phyloP scores from a whole-genome alignment of 208 protist genomes.

The Crithidia fasciculata region DNA sequence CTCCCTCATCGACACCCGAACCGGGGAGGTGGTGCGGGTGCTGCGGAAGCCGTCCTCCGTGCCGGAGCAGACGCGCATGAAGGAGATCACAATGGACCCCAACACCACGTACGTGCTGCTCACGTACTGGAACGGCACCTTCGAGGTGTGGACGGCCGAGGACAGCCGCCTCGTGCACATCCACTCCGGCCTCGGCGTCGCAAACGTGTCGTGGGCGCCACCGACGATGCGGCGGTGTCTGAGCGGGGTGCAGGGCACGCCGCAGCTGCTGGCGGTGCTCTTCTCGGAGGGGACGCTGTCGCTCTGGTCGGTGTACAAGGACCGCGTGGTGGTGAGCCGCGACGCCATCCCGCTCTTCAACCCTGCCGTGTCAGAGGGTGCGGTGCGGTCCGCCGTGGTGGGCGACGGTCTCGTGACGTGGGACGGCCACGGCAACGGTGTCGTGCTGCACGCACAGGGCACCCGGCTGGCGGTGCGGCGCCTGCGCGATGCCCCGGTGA shows the following conservation, averaged over 20 bases:
- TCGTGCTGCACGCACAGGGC: slow-evolving; percentile 37
- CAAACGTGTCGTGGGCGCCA: slow-evolving; percentile 81
- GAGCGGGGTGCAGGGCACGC: slow-evolving; percentile 60
- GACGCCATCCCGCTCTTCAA: slow-evolving; percentile 59
- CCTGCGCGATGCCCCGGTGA: slow-evolving; percentile 40
- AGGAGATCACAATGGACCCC: slow-evolving; percentile 64
- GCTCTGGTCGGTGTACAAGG: slow-evolving; percentile 82
- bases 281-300: slow-evolving; percentile 77
- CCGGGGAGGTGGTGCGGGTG: slow-evolving; percentile 68
- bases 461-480: slow-evolving; percentile 33
- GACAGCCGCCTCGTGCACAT: slow-evolving; percentile 70
- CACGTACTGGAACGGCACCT: slow-evolving; percentile 74
- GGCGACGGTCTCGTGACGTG: slow-evolving; percentile 47
- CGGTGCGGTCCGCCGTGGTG: slow-evolving; percentile 45
- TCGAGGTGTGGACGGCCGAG: slow-evolving; percentile 84
- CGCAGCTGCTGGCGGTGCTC: slow-evolving; percentile 74
- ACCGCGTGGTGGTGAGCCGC: slow-evolving; percentile 72
- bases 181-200: slow-evolving; percentile 73
- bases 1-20: slow-evolving; percentile 75
- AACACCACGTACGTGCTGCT: slow-evolving; percentile 67
- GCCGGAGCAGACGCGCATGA: slow-evolving; percentile 66
- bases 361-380: slow-evolving; percentile 29
- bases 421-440: slow-evolving; percentile 49
- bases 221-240: slow-evolving; percentile 53
- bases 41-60: slow-evolving; percentile 71